Conservation (phyloP, 2,329 filamentous ascomycete genomes). For the Nannizziopsis barbatae region DNA sequence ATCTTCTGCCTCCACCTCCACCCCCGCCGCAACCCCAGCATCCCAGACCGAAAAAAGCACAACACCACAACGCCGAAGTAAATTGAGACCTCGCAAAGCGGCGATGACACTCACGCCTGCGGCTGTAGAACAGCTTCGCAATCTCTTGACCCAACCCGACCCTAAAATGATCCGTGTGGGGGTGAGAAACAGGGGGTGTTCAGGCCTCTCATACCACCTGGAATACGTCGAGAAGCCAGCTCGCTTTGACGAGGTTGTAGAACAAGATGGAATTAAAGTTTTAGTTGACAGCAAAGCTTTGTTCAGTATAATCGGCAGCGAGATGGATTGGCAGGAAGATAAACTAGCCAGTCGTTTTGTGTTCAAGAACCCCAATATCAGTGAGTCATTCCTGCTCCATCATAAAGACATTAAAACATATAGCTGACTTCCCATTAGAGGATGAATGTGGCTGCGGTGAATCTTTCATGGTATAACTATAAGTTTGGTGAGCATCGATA, state of each 20-base stretch:
- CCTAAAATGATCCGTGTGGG: conserved; percentile 91
- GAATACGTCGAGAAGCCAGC: conserved; percentile 91
- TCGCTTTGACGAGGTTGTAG: conserved; percentile 79
- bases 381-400: conserved; percentile 46
- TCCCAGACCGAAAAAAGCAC: conserved; percentile 21
- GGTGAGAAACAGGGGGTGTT: conserved; percentile 88
- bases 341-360: conserved; percentile 86
- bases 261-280: conserved; percentile 92
- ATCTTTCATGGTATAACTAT: conserved; percentile 72
- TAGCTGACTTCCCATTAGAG: conserved; percentile 47
- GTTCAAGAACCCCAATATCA: conserved; percentile 96
- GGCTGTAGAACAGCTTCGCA: conserved; percentile 67
- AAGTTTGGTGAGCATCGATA: neutral
- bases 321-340: conserved; percentile 99
- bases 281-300: conserved; percentile 94
- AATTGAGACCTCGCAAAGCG: conserved; percentile 72
- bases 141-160: conserved; percentile 69
- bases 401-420: neutral
- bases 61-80: conserved; percentile 49
- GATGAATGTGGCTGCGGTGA: conserved; percentile 94
- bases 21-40: conserved; percentile 12
- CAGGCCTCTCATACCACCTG: conserved; percentile 81
- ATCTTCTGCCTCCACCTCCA: conserved; percentile 16
- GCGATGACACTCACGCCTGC: conserved; percentile 74
- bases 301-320: conserved; percentile 94